Evolutionary conservation across 1,284 basidiomycete genomes (phyloP), one percentile per base, ranked within the genome.

Genomic region (Xerocomus minutiporus): DNA sequence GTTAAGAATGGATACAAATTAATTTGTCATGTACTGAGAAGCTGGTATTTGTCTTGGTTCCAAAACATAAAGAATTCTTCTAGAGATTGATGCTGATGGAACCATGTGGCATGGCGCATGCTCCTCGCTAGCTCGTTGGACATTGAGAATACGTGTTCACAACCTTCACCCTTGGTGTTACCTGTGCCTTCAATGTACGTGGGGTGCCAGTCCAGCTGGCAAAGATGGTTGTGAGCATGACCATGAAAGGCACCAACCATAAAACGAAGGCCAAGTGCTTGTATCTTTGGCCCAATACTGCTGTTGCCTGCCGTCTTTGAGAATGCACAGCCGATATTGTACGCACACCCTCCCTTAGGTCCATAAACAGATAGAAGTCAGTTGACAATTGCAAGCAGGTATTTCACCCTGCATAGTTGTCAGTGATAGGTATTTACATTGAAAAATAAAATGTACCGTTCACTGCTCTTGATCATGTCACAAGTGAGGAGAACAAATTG

Each of bases 211-310:
- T 50, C 17, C 0, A 57, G 13, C 5, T 57, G 56, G n/a, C 56
- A 57, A 1, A 12, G 1, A 0, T 58, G 40, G 29, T 60, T 61
- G 48, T 71, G 68, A 0, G 61, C 62, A 44, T 67, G 63, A 0
- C 69, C 60, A 48, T 72, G 70, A 42, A 72, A 72, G 0, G 59
- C 50, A 20, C 56, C 58, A 8, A 61, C 56, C 50, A 62, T 58
- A 0, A 63, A 38, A 0, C n/a, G 32, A 0, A 58, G 4, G 1
- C 34, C 28, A 6, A 53, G 50, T 0, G 28, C 7, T 1, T 12
- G 26, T 0, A 29, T 38, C 20, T 9, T 23, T 2, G 26, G 7
- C 1, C 47, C 38, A 0, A 57, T 1, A 3, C 2, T 17, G n/a
- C 57, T 59, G 15, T 15, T 44, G 0, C 1, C 7, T 0, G 46